Percentiles rank a stretch among this genome's conserved stretches.
These are phyloP conservation scores for Hirschioporus abietinus DNA, from an alignment of 768 basidiomycete species.

Conservation along the genomic window DNA sequence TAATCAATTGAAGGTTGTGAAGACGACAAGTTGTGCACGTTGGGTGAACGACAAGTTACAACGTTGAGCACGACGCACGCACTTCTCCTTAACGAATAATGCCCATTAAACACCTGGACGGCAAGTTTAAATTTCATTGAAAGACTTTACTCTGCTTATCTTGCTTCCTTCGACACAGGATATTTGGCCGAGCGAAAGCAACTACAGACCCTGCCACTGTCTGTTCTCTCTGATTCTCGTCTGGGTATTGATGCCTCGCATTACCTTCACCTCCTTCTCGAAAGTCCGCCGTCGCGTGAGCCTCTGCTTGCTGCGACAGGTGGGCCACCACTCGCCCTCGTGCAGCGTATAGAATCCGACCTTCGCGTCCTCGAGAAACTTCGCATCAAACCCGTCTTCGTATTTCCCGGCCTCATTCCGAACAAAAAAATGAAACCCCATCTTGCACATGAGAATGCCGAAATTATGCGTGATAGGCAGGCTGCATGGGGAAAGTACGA, in stretches of 20 bases:
- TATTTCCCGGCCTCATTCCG: slow-evolving; percentile 86
- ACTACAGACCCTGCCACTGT: slow-evolving; percentile 74
- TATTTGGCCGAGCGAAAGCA: slow-evolving; percentile 88
- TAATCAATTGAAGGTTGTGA: not conserved
- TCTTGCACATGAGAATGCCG: slow-evolving; percentile 41
- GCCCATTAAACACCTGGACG: slow-evolving; percentile 25
- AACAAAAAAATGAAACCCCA: slow-evolving; percentile 67
- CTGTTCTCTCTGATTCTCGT: slow-evolving; percentile 81
- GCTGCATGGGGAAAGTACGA: slow-evolving; percentile 96
- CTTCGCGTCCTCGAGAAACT: slow-evolving; percentile 85
- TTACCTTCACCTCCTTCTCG: slow-evolving; percentile 78
- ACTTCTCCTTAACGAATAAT: slow-evolving; percentile 8
- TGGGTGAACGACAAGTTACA: not conserved
- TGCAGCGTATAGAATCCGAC: slow-evolving; percentile 85
- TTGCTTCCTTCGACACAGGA: slow-evolving; percentile 37
- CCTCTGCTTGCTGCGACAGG: slow-evolving; percentile 93
- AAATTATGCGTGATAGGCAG: slow-evolving; percentile 68
- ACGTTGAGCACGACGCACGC: not conserved
- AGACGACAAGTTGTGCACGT: not conserved
- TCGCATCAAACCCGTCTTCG: slow-evolving; percentile 97
- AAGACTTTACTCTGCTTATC: not conserved
- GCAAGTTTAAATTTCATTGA: slow-evolving; percentile 12
- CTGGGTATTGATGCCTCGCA: slow-evolving; percentile 95
- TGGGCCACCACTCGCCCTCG: slow-evolving; percentile 86
- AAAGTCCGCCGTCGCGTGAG: slow-evolving; percentile 74